Percentiles rank a stretch among this genome's conserved stretches.
phyloP scores from a whole-genome alignment of 495 filamentous ascomycete species.

The Thermothielavioides terrestris region DNA sequence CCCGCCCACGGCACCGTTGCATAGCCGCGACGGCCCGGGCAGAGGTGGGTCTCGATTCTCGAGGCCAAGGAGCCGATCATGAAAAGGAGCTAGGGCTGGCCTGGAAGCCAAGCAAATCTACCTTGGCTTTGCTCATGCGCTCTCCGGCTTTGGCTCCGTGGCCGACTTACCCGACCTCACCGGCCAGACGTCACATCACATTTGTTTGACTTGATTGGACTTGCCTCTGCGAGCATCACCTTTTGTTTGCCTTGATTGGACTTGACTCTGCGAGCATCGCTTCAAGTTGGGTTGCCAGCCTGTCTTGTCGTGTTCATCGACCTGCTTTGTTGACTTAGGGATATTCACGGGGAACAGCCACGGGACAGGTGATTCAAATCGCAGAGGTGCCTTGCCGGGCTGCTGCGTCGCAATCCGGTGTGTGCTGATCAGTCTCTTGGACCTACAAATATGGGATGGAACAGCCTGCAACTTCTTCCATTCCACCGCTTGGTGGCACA shows the following conservation, averaged over 20 bases:
- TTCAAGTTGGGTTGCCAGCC: no score
- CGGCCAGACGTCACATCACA: no score
- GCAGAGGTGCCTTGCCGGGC: neutral
- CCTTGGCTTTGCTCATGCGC: no score
- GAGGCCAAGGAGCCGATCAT: no score
- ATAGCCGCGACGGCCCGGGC: neutral
- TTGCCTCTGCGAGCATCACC: no score
- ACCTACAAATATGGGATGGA: neutral
- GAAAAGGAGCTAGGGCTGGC: neutral
- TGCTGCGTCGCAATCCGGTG: neutral
- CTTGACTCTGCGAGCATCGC: no score
- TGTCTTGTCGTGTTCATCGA: no score
- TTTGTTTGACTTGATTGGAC: no score
- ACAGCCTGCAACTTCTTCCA: neutral
- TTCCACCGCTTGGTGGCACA: no score
- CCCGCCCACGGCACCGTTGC: neutral
- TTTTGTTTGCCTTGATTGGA: no score
- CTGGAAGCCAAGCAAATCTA: neutral
- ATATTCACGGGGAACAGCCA: neutral
- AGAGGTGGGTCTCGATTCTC: neutral
- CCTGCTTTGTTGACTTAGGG: neutral
- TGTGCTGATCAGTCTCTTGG: neutral
- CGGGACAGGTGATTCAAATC: neutral
- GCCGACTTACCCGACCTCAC: no score
- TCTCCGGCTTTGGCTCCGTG: no score